Evolutionary conservation across 192 early-diverging fungal genomes (phyloP).

Genomic region (Umbelopsis sp.): DNA sequence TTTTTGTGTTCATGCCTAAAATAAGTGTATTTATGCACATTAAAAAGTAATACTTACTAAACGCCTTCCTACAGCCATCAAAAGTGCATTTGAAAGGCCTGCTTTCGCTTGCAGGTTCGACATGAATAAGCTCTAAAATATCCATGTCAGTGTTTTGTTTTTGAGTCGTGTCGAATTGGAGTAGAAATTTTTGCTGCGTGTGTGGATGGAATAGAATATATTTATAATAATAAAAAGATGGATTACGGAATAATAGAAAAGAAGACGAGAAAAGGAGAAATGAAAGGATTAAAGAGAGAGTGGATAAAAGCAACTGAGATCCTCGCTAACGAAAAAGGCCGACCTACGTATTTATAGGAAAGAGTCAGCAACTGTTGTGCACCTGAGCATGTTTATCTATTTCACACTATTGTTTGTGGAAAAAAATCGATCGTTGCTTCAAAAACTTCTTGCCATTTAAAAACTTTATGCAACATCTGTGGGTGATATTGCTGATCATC

Average conservation of each 20-base stretch:
- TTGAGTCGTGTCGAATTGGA: too few species aligned
- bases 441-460: not conserved
- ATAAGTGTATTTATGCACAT: not conserved
- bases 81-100: constrained; percentile 60
- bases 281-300: constrained; percentile 14
- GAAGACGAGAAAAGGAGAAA: constrained; percentile 12
- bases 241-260: constrained; percentile 15
- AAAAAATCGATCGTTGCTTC: not conserved
- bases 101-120: constrained; percentile 49
- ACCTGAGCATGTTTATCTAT: not conserved
- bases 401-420: not conserved
- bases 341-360: constrained; percentile 8
- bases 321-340: not conserved
- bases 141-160: constrained; percentile 20
- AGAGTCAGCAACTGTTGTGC: not conserved
- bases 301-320: not conserved
- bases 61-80: constrained; percentile 66
- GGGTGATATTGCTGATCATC: not conserved
- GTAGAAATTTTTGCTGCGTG: not conserved
- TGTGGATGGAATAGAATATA: not conserved
- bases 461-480: too few species aligned
- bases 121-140: constrained; percentile 54
- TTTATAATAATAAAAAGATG: not conserved
- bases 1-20: not conserved
- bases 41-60: constrained; percentile 28